Evolutionary conservation across 495 filamentous ascomycete genomes (phyloP), one percentile per base, ranked within the genome.

Genomic region (Podospora pseudoanserina): DNA sequence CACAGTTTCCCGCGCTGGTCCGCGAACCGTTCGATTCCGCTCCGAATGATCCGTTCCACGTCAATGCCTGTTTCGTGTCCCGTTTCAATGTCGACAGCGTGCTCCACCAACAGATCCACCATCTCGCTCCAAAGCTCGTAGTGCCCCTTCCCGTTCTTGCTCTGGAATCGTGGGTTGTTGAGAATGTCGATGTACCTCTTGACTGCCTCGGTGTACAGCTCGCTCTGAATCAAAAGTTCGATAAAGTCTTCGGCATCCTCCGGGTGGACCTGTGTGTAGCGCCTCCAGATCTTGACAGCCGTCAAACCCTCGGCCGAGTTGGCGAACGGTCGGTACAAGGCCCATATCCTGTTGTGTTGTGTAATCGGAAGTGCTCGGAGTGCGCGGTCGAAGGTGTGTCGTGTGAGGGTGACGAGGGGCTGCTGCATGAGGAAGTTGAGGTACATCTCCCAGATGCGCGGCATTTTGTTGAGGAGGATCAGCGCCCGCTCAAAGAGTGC

Each of bases 121-220:
- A 98, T 95, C 78, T 98, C 96, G 64, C 90, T 95, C 96, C 96
- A 98, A 56, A 98, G 82, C 77, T 98, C 93, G 76, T 97, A 98
- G 70, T 93, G 91, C 18, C 96, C 93, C 77, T 97, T 97, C 39
- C 91, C 90, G 64, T 94, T 86, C 80, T 96, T 97, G 76, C 94
- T 97, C 72, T 89, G 87, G 79, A 98, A 98, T 16, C 89, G 88
- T 18, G 91, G 88, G 73, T 98, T 95, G 81, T 98, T 93, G 70
- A 99, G 85, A 26, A 98, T 91, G 32, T 94, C 90, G 79, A 97
- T 97, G 77, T 95, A 98, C 71, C 90, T 90, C 80, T 92, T 90
- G 44, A 96, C 92, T 7, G 96, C 96, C 75, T 97, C 93, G 18
- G 93, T 96, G 76, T 96, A 97, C 70, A 91, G 85, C 5, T 89